Conservation (phyloP, 495 filamentous ascomycete genomes). For the Daldinia caldariorum region DNA sequence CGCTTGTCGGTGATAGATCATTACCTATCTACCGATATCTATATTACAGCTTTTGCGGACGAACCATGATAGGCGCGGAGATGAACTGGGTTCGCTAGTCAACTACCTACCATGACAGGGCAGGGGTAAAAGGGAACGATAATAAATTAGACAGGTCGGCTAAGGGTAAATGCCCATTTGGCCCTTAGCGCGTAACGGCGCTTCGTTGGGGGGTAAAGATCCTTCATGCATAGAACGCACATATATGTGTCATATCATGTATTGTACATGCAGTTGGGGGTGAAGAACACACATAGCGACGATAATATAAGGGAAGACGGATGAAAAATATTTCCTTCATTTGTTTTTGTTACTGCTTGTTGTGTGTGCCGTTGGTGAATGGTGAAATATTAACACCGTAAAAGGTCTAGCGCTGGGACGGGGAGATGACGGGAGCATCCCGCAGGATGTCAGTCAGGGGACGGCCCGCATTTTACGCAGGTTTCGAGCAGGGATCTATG, state of each 20-base stretch:
- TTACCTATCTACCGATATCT: not conserved
- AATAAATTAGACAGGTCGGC: slow-evolving; percentile 3
- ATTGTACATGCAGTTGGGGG: no score
- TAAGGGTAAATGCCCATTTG: not conserved
- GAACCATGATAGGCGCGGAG: slow-evolving; percentile 1
- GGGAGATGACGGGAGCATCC: slow-evolving; percentile 40
- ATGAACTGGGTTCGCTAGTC: not conserved
- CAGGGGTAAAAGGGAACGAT: not conserved
- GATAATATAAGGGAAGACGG: slow-evolving; percentile 18
- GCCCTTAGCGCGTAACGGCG: slow-evolving; percentile 1
- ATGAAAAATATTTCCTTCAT: slow-evolving; percentile 25
- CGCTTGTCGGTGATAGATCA: slow-evolving; percentile 4
- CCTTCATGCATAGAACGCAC: not conserved
- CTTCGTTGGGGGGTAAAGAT: slow-evolving; percentile 6
- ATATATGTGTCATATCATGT: not conserved
- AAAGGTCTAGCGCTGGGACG: slow-evolving; percentile 36
- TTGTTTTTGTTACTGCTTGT: not conserved
- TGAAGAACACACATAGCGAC: not conserved
- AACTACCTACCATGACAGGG: not conserved
- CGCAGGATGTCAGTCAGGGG: slow-evolving; percentile 35
- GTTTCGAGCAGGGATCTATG: slow-evolving; percentile 29
- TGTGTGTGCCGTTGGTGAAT: slow-evolving; percentile 16
- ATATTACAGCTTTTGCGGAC: not conserved
- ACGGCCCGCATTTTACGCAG: slow-evolving; percentile 40
- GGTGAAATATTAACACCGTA: slow-evolving; percentile 3